Percentiles rank a stretch among this genome's conserved stretches.
Evolutionary conservation across 1,139 yeast genomes (phyloP).

Genomic region (Zygosaccharomyces sapae): DNA sequence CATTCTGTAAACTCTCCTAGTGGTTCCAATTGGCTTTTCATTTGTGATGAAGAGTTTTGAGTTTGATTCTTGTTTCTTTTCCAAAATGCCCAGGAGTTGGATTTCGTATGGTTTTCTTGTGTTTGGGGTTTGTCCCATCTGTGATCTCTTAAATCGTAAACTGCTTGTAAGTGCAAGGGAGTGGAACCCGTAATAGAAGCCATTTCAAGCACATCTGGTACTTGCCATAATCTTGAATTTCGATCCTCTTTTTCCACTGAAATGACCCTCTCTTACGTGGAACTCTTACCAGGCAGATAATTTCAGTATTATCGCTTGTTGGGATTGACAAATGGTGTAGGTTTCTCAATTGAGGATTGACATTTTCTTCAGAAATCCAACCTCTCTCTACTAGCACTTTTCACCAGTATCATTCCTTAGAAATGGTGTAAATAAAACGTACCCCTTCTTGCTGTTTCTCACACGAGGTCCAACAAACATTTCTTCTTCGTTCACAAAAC

Average conservation of each 20-base stretch:
- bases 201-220: conserved; percentile 80
- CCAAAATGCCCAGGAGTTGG: conserved; percentile 40
- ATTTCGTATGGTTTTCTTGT: conserved; percentile 5
- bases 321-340: conserved; percentile 68
- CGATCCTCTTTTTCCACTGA: conserved; percentile 72
- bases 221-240: conserved; percentile 58
- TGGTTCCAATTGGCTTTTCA: conserved; percentile 1
- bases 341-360: conserved; percentile 60
- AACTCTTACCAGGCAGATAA: conserved; percentile 67
- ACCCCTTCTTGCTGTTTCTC: conserved; percentile 73
- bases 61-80: conserved; percentile 6
- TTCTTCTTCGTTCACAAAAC: conserved; percentile 79
- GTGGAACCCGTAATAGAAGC: conserved; percentile 53
- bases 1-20: conserved; percentile 40
- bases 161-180: conserved; percentile 74
- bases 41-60: background rate
- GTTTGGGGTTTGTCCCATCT: conserved; percentile 18
- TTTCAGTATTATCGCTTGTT: conserved; percentile 59
- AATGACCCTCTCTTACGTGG: conserved; percentile 67
- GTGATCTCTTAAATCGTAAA: conserved; percentile 62
- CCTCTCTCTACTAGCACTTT: conserved; percentile 80
- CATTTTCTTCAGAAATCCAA: conserved; percentile 76
- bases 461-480: conserved; percentile 89
- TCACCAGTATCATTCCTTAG: conserved; percentile 72
- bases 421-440: conserved; percentile 76